These are phyloP conservation scores for Lecanicillium sp. DNA, from an alignment of 2,329 filamentous ascomycete genomes.

Conservation along the genomic window DNA sequence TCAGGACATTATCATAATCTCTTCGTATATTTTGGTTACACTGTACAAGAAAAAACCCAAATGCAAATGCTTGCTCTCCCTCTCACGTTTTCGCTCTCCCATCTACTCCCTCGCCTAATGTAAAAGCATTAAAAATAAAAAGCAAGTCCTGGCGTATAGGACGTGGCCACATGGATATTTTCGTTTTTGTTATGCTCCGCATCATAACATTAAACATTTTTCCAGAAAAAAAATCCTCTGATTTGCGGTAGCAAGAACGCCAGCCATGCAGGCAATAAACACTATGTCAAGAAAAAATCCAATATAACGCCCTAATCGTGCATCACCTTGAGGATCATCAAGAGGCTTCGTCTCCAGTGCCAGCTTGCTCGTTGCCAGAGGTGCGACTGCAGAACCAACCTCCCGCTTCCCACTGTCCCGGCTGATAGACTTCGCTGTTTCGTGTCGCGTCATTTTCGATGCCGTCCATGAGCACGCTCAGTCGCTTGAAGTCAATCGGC, in stretches of 20 bases:
- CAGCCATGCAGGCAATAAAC: not conserved
- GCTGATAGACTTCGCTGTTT: conserved; percentile 57
- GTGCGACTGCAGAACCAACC: conserved; percentile 61
- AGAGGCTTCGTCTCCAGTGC: no score
- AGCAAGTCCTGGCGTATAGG: no score
- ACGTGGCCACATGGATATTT: not conserved
- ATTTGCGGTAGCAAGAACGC: no score
- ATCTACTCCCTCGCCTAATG: no score
- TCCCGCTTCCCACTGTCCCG: conserved; percentile 75
- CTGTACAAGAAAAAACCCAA: not conserved
- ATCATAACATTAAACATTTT: not conserved
- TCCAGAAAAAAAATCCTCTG: conserved; percentile 3
- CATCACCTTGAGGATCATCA: no score
- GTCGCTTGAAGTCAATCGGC: conserved; percentile 73
- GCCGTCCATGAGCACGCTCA: conserved; percentile 62
- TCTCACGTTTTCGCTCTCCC: no score
- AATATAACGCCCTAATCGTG: not conserved
- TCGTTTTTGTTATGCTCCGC: not conserved
- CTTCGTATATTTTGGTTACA: conserved; percentile 9
- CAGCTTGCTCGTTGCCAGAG: not conserved
- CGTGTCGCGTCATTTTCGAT: conserved; percentile 58
- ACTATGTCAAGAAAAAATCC: not conserved
- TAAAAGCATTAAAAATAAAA: no score
- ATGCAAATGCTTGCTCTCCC: not conserved
- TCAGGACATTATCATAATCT: no score